phyloP scores from a whole-genome alignment of 805 yeast species.

The Kodamaea jinghongensis region DNA sequence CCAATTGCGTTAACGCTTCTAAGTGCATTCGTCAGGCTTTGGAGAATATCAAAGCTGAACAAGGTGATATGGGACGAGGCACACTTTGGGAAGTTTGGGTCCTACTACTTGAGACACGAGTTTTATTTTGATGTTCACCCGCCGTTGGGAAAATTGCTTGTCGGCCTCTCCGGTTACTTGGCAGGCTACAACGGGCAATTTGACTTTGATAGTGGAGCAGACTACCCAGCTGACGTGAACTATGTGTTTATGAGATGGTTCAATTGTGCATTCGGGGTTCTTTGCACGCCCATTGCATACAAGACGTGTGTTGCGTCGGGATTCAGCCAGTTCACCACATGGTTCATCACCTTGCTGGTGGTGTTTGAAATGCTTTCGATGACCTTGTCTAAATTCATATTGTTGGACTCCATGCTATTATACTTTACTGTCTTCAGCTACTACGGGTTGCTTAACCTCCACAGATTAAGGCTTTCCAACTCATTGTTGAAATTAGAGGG shows the following conservation, averaged over 20 bases:
- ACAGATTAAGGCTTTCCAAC: conserved; percentile 39
- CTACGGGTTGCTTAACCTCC: conserved; percentile 44
- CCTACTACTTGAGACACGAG: conserved; percentile 73
- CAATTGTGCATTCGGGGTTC: conserved; percentile 65
- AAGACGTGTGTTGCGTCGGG: conserved; percentile 34
- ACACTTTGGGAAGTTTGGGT: conserved; percentile 84
- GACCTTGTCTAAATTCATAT: conserved; percentile 69
- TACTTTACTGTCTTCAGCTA: conserved; percentile 60
- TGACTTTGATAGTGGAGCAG: conserved; percentile 65
- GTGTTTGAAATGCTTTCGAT: conserved; percentile 67
- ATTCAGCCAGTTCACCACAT: conserved; percentile 38
- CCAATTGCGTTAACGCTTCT: conserved; percentile 13
- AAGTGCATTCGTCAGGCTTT: conserved; percentile 46
- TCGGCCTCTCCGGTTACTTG: conserved; percentile 72
- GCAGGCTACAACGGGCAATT: conserved; percentile 85
- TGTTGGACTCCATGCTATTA: conserved; percentile 72
- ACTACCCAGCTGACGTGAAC: conserved; percentile 61
- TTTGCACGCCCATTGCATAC: conserved; percentile 70
- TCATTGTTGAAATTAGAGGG: conserved; percentile 42
- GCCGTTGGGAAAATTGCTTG: conserved; percentile 78
- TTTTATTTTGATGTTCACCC: conserved; percentile 88
- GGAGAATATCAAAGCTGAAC: conserved; percentile 53
- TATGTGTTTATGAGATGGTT: conserved; percentile 67
- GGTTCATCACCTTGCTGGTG: conserved; percentile 61
- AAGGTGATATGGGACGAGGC: conserved; percentile 89